These are phyloP conservation scores for Irpex sp. DNA, from an alignment of 1,284 basidiomycete genomes.

Conservation along the genomic window DNA sequence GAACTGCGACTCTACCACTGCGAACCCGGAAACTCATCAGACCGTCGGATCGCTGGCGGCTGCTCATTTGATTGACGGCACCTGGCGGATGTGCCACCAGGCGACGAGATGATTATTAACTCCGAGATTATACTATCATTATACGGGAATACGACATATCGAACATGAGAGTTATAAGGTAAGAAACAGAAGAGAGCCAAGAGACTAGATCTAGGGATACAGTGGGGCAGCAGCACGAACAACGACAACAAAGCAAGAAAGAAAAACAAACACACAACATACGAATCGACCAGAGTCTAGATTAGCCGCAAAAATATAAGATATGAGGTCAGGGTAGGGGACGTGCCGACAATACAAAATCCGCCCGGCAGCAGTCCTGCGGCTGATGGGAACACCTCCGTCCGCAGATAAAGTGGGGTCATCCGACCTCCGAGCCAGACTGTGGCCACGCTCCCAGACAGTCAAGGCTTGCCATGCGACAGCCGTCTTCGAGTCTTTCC, in stretches of 20 bases:
- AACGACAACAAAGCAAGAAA: neutral
- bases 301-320: neutral
- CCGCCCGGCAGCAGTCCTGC: conserved; percentile 18
- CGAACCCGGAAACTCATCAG: conserved; percentile 13
- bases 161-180: neutral
- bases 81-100: neutral
- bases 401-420: conserved; percentile 8
- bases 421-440: conserved; percentile 4
- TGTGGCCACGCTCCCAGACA: neutral
- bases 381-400: conserved; percentile 12
- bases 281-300: neutral
- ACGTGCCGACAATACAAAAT: neutral
- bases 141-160: neutral
- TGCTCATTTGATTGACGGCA: conserved; percentile 12
- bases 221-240: neutral
- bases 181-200: neutral
- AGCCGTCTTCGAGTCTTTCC: too few relatives aligned
- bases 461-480: conserved; percentile 3
- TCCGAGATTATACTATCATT: neutral
- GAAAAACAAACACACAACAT: neutral
- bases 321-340: neutral
- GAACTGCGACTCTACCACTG: conserved; percentile 10
- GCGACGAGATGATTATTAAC: neutral
- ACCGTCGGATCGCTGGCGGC: conserved; percentile 15
- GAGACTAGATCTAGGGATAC: neutral